phyloP scores from a whole-genome alignment of 495 filamentous ascomycete species.

The Xylaria flabelliformis region DNA sequence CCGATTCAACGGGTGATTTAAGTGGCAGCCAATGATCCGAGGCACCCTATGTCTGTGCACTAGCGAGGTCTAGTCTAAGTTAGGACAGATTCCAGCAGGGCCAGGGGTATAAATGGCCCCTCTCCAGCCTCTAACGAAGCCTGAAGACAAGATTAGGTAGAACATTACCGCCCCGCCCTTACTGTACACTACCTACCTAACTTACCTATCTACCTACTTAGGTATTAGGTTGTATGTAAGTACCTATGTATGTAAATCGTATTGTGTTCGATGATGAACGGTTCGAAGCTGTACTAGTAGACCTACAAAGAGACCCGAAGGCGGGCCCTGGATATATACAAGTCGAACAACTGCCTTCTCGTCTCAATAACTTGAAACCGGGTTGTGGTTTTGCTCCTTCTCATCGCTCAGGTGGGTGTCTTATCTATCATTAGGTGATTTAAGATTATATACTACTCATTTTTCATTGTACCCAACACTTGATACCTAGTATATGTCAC shows the following conservation, averaged over 20 bases:
- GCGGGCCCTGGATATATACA: background rate
- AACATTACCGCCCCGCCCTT: background rate
- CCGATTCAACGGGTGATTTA: conserved; percentile 24
- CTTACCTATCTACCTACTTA: too few relatives aligned
- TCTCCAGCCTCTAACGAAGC: background rate
- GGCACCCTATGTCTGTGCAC: conserved; percentile 10
- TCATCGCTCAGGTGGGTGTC: background rate
- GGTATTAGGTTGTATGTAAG: too few relatives aligned
- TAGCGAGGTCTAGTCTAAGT: background rate
- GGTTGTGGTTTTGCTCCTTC: background rate
- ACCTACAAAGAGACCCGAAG: background rate
- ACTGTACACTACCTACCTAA: background rate
- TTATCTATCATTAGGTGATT: background rate
- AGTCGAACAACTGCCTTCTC: background rate
- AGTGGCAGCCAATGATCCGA: conserved; percentile 25
- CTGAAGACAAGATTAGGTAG: conserved; percentile 1
- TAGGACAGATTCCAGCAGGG: background rate
- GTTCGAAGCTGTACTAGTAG: background rate
- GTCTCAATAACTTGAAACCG: background rate
- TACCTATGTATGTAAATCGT: background rate
- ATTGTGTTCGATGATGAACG: background rate
- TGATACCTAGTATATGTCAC: background rate
- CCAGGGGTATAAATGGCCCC: background rate
- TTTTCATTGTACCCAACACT: background rate
- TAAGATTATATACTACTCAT: background rate